These are phyloP conservation scores for Ichthyophonus hoferi DNA, from an alignment of 208 protist genomes.

Conservation along the genomic window DNA sequence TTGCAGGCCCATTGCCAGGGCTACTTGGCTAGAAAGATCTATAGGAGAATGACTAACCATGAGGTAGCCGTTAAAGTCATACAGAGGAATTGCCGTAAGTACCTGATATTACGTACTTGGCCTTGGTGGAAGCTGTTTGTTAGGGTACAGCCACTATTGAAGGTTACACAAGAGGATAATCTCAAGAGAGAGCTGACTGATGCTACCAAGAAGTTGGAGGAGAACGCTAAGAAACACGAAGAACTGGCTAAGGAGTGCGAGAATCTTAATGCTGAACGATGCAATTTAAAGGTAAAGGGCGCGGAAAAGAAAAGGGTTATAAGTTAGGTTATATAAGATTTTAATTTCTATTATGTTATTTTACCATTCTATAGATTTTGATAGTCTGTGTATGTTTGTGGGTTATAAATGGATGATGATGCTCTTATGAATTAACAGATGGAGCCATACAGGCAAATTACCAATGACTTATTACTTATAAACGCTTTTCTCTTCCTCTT, in stretches of 20 bases:
- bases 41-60: slow-evolving; percentile 56
- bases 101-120: slow-evolving; percentile 63
- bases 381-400: neutral
- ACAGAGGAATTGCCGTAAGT: slow-evolving; percentile 62
- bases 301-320: too few species aligned
- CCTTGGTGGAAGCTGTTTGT: slow-evolving; percentile 69
- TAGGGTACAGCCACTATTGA: slow-evolving; percentile 61
- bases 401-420: too few species aligned
- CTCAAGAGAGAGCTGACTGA: slow-evolving; percentile 50
- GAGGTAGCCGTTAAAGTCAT: slow-evolving; percentile 60
- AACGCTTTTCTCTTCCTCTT: neutral
- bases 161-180: slow-evolving; percentile 48
- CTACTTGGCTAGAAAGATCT: slow-evolving; percentile 55
- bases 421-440: too few species aligned
- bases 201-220: slow-evolving; percentile 13
- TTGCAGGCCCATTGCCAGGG: slow-evolving; percentile 63
- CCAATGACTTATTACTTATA: too few species aligned
- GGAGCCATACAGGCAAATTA: too few species aligned
- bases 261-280: slow-evolving; percentile 34
- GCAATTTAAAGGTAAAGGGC: slow-evolving; percentile 46
- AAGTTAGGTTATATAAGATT: too few species aligned
- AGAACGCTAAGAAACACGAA: slow-evolving; percentile 34
- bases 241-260: slow-evolving; percentile 30
- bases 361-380: too few species aligned
- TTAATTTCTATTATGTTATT: too few species aligned